Base-by-base conservation (phyloP, 768 basidiomycete species). In the Agrocybe praecox region DNA sequence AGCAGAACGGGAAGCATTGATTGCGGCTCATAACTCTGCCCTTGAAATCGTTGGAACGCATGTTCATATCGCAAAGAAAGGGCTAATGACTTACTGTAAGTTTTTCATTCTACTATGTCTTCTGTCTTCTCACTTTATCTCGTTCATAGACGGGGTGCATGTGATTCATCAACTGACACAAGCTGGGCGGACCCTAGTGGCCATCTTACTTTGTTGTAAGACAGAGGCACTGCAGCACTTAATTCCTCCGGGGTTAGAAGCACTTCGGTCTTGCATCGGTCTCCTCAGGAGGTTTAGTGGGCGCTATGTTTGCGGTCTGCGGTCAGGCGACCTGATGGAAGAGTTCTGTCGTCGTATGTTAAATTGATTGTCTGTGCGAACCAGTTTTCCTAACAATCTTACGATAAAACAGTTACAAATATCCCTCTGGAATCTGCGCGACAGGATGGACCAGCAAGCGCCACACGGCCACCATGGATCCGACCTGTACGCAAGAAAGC, bases 81-180 rank as follows among this genome's bases (percentile, higher is more conserved):
- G 94, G 58, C 63, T 96, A 64, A 96, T 97, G 94, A 96, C 94
- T 6, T 97, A 95, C 65, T 96, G 92, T 94, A 64, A 74, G 92
- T 81, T 34, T 62, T 44, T 56, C 50, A 42, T 47, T 55, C 49
- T 17, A 46, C n/a, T 64, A 23, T 46, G 48, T 22, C 42, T 14
- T 19, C 40, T 22, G 47, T 58, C 46, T 61, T 46, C 40, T 53
- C 48, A 48, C 59, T 56, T 40, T 52, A 46, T 62, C 58, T 57
- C 52, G 59, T 56, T 48, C 55, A 7, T 65, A 95, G 93, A 94
- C 71, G 94, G 94, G 2, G 94, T 96, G 1, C 94, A 96, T 69
- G 94, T 96, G 57, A 96, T 97, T 46, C 94, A 97, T 68, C 95
- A 97, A 70, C 77, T 96, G 57, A 96, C 94, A 3, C 94, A 96